These are phyloP conservation scores for Scolecobasidium constrictum DNA, from an alignment of 2,329 filamentous ascomycete genomes.

Conservation along the genomic window DNA sequence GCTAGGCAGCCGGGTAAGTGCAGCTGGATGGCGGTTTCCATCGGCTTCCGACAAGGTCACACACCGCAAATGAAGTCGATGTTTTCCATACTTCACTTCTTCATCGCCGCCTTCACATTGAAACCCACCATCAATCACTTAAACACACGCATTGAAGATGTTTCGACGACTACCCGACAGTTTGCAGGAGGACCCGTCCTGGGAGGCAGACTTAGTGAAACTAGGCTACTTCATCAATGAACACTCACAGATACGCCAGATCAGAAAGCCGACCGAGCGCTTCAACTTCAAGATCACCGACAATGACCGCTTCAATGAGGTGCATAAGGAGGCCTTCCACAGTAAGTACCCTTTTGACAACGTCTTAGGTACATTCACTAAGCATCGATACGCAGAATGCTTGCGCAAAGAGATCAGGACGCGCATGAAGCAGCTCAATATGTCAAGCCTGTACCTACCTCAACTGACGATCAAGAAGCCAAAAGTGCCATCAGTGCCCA, in stretches of 20 bases:
- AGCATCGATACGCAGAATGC: slow-evolving; percentile 38
- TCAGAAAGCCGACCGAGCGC: slow-evolving; percentile 53
- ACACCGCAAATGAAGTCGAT: too few species aligned
- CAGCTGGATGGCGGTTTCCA: too few species aligned
- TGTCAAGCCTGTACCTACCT: slow-evolving; percentile 51
- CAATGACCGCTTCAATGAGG: slow-evolving; percentile 66
- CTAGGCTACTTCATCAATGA: slow-evolving; percentile 72
- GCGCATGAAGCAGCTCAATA: slow-evolving; percentile 50
- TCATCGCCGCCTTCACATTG: too few species aligned
- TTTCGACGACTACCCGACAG: slow-evolving; percentile 60
- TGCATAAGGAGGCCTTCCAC: slow-evolving; percentile 60
- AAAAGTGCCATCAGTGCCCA: slow-evolving; percentile 51
- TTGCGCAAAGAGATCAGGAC: slow-evolving; percentile 48
- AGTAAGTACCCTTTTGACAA: slow-evolving; percentile 46
- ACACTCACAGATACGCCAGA: slow-evolving; percentile 47
- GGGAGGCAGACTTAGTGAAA: slow-evolving; percentile 51
- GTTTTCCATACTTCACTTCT: too few species aligned
- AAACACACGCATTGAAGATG: slow-evolving; percentile 46
- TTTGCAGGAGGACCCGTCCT: slow-evolving; percentile 60
- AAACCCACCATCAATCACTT: background rate
- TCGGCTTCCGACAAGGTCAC: too few species aligned
- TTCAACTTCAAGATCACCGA: slow-evolving; percentile 66
- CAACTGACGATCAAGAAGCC: slow-evolving; percentile 32
- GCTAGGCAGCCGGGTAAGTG: too few species aligned
- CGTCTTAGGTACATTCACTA: background rate